These are phyloP conservation scores for Dictyostelium intermedium DNA, from an alignment of 78 protist genomes.

Conservation along the genomic window DNA sequence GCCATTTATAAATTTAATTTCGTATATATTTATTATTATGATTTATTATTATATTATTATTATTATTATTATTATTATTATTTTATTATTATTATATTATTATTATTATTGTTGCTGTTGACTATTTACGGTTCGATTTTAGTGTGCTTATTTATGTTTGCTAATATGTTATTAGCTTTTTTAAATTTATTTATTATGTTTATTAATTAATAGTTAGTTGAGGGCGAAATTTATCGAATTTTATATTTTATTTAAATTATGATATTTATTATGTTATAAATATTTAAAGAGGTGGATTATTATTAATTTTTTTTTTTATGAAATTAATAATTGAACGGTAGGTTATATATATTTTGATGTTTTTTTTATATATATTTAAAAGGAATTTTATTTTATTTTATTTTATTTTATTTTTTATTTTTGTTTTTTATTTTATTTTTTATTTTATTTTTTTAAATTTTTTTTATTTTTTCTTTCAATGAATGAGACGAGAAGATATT, in stretches of 20 bases:
- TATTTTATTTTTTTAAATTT: neutral
- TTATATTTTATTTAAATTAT: neutral
- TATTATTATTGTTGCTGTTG: too few relatives aligned
- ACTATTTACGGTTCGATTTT: too few relatives aligned
- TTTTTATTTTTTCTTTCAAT: neutral
- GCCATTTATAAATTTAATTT: conserved; percentile 27
- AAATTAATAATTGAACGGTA: neutral
- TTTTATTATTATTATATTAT: too few relatives aligned
- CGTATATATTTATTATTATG: neutral
- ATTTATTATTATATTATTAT: neutral
- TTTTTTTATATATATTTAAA: neutral
- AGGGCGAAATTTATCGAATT: too few relatives aligned
- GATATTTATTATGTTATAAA: neutral
- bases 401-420: neutral
- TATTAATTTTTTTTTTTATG: neutral
- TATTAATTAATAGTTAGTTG: neutral
- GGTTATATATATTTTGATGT: neutral
- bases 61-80: neutral
- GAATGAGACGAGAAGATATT: neutral
- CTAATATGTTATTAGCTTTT: neutral
- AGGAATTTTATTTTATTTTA: neutral
- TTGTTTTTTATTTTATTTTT: neutral
- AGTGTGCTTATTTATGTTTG: neutral
- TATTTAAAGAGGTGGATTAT: neutral
- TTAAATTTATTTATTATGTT: neutral